Evolutionary conservation across 176 grass and related monocot genomes (phyloP).

Genomic region (Otatea glauca): DNA sequence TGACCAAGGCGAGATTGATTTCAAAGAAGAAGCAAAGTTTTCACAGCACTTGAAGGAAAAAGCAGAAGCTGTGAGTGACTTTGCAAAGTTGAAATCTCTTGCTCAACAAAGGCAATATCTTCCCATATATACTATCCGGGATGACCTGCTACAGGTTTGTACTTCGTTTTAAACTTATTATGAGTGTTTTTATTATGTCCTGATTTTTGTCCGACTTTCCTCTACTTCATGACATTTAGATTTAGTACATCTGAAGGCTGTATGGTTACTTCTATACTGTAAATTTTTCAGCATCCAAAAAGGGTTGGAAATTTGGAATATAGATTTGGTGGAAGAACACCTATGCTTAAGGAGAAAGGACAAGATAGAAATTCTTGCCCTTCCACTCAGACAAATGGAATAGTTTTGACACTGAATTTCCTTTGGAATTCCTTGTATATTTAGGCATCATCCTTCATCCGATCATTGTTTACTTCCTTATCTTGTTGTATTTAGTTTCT

Average conservation of each 20-base stretch:
- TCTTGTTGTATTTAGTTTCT: constrained; percentile 37
- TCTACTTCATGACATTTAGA: constrained; percentile 3
- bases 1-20: constrained; percentile 96
- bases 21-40: constrained; percentile 96
- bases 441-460: not conserved
- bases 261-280: constrained; percentile 24
- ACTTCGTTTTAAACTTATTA: constrained; percentile 25
- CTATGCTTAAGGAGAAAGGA: constrained; percentile 10
- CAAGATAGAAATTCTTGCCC: not conserved
- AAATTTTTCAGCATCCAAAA: not conserved
- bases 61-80: constrained; percentile 94
- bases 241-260: constrained; percentile 24
- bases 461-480: not conserved
- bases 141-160: constrained; percentile 90
- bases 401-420: constrained; percentile 15
- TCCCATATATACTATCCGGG: constrained; percentile 92
- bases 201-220: not conserved
- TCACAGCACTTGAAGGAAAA: constrained; percentile 91
- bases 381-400: not conserved
- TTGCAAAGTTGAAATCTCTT: constrained; percentile 95
- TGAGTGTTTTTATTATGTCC: not conserved
- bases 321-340: constrained; percentile 14
- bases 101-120: constrained; percentile 98
- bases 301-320: not conserved
- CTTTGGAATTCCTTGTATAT: constrained; percentile 16